Conservation (phyloP, 345 rosid genomes). For the Tarenaya hassleriana region DNA sequence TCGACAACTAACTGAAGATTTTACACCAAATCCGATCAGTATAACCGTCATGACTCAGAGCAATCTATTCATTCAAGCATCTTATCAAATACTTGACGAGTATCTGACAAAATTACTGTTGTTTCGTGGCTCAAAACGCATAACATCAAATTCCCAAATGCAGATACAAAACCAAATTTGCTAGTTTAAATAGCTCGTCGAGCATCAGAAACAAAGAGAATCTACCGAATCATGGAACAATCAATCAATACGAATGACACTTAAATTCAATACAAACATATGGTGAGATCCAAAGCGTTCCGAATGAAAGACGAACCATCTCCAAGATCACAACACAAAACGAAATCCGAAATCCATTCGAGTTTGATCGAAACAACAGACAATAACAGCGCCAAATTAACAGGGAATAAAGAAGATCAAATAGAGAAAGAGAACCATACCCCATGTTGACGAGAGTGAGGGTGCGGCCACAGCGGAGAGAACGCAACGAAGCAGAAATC, state of each 20-base stretch:
- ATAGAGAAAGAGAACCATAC: constrained; percentile 10
- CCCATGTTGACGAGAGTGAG: constrained; percentile 27
- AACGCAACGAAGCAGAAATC: not conserved
- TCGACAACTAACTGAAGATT: no score
- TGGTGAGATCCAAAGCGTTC: not conserved
- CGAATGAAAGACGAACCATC: not conserved
- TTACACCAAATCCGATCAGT: no score
- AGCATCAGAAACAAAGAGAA: no score
- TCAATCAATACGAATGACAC: not conserved
- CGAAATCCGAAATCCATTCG: not conserved
- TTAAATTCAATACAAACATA: not conserved
- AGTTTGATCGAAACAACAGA: not conserved
- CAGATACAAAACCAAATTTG: no score
- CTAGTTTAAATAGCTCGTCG: no score
- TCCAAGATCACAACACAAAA: not conserved
- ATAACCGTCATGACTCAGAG: no score
- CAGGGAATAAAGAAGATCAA: constrained; percentile 3
- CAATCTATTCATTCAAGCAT: no score
- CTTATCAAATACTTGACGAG: no score
- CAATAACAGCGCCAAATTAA: not conserved
- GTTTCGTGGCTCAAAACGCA: no score
- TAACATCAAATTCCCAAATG: no score
- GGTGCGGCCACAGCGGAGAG: constrained; percentile 13
- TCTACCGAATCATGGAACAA: no score
- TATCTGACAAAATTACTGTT: no score